These are phyloP conservation scores for Globisporangium lucens DNA, from an alignment of 352 stramenopile genomes.

Conservation along the genomic window DNA sequence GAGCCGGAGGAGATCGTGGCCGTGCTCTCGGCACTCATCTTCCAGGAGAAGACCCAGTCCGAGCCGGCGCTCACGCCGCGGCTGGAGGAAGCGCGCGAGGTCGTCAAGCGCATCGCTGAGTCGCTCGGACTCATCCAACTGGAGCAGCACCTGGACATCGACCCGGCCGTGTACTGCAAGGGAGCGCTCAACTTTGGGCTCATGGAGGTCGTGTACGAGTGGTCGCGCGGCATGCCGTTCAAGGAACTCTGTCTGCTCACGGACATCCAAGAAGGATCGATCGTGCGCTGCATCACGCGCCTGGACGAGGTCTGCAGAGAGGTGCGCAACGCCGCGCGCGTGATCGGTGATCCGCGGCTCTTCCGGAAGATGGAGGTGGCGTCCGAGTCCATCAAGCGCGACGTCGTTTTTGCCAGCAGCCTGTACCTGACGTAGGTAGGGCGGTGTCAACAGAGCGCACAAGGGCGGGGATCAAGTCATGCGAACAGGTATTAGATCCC, in stretches of 20 bases:
- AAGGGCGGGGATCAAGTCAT: not conserved
- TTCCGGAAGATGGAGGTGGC: conserved; percentile 98
- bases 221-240: conserved; percentile 97
- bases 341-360: conserved; percentile 94
- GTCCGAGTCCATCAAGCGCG: conserved; percentile 95
- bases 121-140: conserved; percentile 80
- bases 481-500: not conserved
- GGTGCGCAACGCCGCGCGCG: conserved; percentile 94
- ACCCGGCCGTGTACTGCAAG: conserved; percentile 90
- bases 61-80: conserved; percentile 70
- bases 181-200: conserved; percentile 94
- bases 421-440: conserved; percentile 84
- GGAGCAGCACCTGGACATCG: conserved; percentile 82
- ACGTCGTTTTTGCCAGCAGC: conserved; percentile 97
- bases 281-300: conserved; percentile 96
- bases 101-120: conserved; percentile 85
- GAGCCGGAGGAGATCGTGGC: conserved; percentile 97
- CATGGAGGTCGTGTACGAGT: conserved; percentile 97
- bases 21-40: conserved; percentile 95
- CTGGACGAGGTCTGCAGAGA: conserved; percentile 98
- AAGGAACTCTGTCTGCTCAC: conserved; percentile 95
- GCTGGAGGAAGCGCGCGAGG: conserved; percentile 74
- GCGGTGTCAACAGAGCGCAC: no score
- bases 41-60: conserved; percentile 92
- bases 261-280: conserved; percentile 96